Conservation (phyloP, 2,329 filamentous ascomycete species). For the Verticillium nubilum region DNA sequence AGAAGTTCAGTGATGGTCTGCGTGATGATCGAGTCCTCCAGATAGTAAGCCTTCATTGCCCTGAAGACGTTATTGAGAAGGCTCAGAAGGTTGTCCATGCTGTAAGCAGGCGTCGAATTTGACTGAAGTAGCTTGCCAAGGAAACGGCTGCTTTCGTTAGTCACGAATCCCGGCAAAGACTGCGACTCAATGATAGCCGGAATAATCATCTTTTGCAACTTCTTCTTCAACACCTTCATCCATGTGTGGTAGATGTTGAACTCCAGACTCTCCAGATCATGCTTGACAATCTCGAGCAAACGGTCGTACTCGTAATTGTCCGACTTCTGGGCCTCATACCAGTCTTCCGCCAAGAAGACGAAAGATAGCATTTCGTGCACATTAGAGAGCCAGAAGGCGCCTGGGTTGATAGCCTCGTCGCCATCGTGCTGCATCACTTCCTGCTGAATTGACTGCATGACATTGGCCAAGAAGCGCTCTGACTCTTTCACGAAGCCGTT, state of each 20-base stretch:
- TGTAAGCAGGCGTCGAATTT: conserved; percentile 90
- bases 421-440: conserved; percentile 99
- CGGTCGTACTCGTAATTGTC: conserved; percentile 99
- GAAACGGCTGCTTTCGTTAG: conserved; percentile 97
- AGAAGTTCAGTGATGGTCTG: conserved; percentile 94
- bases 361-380: conserved; percentile 99
- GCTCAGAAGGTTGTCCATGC: conserved; percentile 97
- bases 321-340: conserved; percentile 99
- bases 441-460: conserved; percentile 99
- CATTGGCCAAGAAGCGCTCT: conserved; percentile 95
- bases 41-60: conserved; percentile 97
- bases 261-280: conserved; percentile 94
- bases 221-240: conserved; percentile 99
- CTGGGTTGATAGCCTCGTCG: conserved; percentile 93
- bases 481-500: conserved; percentile 99
- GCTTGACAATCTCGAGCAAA: conserved; percentile 96
- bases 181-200: conserved; percentile 99
- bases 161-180: conserved; percentile 95
- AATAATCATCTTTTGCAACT: conserved; percentile 99
- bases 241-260: conserved; percentile 99
- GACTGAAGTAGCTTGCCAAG: conserved; percentile 91
- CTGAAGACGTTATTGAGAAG: conserved; percentile 96
- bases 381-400: conserved; percentile 98
- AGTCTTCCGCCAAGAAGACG: conserved; percentile 97
- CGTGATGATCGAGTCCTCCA: conserved; percentile 92